Conservation (phyloP, 495 filamentous ascomycete genomes). For the Penicillium dipodomyicola region DNA sequence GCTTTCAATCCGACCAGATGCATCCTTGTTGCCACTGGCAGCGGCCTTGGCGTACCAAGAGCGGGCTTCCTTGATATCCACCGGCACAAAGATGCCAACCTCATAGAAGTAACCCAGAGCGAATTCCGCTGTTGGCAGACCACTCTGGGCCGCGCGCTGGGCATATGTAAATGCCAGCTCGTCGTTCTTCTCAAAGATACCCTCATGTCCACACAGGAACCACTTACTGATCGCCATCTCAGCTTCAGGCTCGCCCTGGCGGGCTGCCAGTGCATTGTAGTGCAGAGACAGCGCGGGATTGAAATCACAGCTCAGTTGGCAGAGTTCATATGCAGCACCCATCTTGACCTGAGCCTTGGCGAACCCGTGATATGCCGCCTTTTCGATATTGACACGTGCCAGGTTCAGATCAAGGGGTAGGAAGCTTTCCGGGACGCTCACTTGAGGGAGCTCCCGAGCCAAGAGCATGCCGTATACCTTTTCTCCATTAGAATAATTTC, state of each 20-base stretch:
- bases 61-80: slow-evolving; percentile 77
- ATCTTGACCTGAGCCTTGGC: slow-evolving; percentile 97
- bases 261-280: slow-evolving; percentile 90
- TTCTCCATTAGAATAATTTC: slow-evolving; percentile 12
- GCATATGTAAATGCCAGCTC: slow-evolving; percentile 89
- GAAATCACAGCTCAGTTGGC: slow-evolving; percentile 91
- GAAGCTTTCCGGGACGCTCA: slow-evolving; percentile 70
- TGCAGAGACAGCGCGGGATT: slow-evolving; percentile 88
- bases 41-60: slow-evolving; percentile 90
- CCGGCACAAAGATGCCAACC: slow-evolving; percentile 83
- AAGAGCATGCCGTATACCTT: slow-evolving; percentile 92
- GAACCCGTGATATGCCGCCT: slow-evolving; percentile 94
- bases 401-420: slow-evolving; percentile 70
- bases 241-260: slow-evolving; percentile 85
- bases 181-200: slow-evolving; percentile 91
- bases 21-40: slow-evolving; percentile 90
- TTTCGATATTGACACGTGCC: slow-evolving; percentile 89
- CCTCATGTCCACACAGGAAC: slow-evolving; percentile 94
- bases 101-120: slow-evolving; percentile 98
- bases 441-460: slow-evolving; percentile 83
- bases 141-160: slow-evolving; percentile 73
- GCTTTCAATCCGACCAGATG: slow-evolving; percentile 73
- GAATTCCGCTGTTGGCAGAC: slow-evolving; percentile 89
- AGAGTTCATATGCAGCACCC: slow-evolving; percentile 92
- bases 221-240: slow-evolving; percentile 98